Conservation (phyloP, 805 yeast genomes). For the Monosporozyma aquatica region DNA sequence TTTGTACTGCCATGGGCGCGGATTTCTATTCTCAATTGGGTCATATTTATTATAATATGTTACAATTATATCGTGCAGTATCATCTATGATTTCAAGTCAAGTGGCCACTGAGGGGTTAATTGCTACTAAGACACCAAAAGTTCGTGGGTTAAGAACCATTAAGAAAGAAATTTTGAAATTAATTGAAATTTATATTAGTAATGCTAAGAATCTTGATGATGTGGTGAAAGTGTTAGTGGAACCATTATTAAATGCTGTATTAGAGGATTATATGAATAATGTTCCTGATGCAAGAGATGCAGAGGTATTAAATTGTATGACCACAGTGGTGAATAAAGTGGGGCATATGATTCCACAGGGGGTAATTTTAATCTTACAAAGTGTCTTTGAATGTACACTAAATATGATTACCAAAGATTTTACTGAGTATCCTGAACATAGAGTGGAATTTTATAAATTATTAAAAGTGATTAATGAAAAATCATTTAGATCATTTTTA, state of each 20-base stretch:
- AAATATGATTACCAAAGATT: conserved; percentile 91
- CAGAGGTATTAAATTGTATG: conserved; percentile 93
- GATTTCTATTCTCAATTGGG: conserved; percentile 85
- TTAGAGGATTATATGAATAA: conserved; percentile 80
- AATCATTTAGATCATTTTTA: conserved; percentile 76
- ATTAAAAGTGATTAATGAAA: conserved; percentile 75
- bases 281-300: conserved; percentile 95
- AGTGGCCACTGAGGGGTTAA: conserved; percentile 70
- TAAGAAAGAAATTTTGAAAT: conserved; percentile 83
- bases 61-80: conserved; percentile 81
- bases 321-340: conserved; percentile 81
- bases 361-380: conserved; percentile 77
- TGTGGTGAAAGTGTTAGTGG: conserved; percentile 71
- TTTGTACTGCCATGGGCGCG: conserved; percentile 89
- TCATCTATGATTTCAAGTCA: conserved; percentile 74
- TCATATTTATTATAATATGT: conserved; percentile 78
- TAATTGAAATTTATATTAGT: conserved; percentile 80
- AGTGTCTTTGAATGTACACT: conserved; percentile 91
- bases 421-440: conserved; percentile 95
- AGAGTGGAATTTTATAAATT: conserved; percentile 92
- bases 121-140: conserved; percentile 90
- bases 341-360: conserved; percentile 81
- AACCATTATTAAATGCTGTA: conserved; percentile 74
- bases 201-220: conserved; percentile 82
- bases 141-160: conserved; percentile 93